Base-by-base conservation (phyloP, 495 filamentous ascomycete genomes). In the Penicillium herquei region DNA sequence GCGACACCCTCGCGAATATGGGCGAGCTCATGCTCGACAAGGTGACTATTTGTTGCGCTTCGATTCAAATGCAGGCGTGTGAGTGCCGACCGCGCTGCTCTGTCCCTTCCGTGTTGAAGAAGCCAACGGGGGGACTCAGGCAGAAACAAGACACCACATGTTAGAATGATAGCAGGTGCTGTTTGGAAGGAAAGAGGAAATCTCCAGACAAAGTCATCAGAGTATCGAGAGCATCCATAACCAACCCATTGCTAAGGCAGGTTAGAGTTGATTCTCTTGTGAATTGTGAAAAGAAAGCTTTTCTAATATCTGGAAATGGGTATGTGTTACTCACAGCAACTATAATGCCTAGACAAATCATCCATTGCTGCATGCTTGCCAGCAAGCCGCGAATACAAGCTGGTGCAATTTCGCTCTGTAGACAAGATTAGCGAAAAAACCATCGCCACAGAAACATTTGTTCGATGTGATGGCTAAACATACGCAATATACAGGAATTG, bases 81-180 rank as follows among this genome's bases (percentile, higher is more conserved):
- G 54, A 83, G 76, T 18, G 74, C 66, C 8, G 61, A 54, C 37
- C 70, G 71, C 7, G 71, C 78, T 49, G 77, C 76, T 11, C 68
- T 70, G 43, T 75, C 56, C 33, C 72, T 73, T 45, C 76, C 79
- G 54, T 77, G 74, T 54, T 81, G 73, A 31, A 80, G 76, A 7
- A 85, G 68, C 81, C 81, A 86, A 44, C 83, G 67, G 11, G 82
- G 82, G 0, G 78, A 81, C 59, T 84, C 82, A 9, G 72, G 70
- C 11, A 84, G 71, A 57, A 81, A 81, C 58, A 73, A 76, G 31
- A 81, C 65, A 10, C 81, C 79, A 7, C 67, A 54, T 7, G 66
- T 69, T 18, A 86, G 68, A n/a, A 79, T 56, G 4, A 84, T 41
- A 7, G 77, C 72, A 7, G 81, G 82, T 1, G 78, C 62, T 33